A percentile compares a stretch with the other conserved stretches of the same genome.
These are phyloP conservation scores for Sanghuangporus sanghuang DNA, from an alignment of 1,284 basidiomycete species.

Conservation along the genomic window DNA sequence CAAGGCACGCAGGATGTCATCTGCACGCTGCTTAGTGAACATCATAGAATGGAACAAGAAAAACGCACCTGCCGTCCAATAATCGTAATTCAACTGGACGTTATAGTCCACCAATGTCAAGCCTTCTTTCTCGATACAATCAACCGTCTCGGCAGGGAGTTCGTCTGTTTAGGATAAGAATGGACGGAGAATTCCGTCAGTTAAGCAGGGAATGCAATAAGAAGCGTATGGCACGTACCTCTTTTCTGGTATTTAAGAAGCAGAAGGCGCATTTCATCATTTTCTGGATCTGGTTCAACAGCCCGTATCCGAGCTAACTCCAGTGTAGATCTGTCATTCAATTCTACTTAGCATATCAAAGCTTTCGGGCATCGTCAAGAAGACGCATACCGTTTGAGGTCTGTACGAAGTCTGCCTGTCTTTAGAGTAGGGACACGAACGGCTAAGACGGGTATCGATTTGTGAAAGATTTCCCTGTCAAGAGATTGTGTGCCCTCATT, in stretches of 20 bases:
- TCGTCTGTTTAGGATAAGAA: conserved; percentile 52
- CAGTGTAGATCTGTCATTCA: conserved; percentile 34
- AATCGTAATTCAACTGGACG: conserved; percentile 72
- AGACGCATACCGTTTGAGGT: conserved; percentile 52
- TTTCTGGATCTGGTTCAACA: conserved; percentile 48
- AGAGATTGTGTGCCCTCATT: conserved; percentile 36
- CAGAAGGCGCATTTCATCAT: conserved; percentile 50
- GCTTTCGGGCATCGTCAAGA: conserved; percentile 7
- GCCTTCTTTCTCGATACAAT: conserved; percentile 50
- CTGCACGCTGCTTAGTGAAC: conserved; percentile 25
- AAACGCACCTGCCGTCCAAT: conserved; percentile 75
- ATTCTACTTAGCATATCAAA: conserved; percentile 4
- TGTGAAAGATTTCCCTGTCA: conserved; percentile 60
- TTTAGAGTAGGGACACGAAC: conserved; percentile 55
- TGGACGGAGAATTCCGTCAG: not conserved
- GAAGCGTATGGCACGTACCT: conserved; percentile 36
- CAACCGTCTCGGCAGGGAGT: conserved; percentile 47
- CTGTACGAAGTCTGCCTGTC: conserved; percentile 52
- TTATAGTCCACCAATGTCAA: conserved; percentile 53
- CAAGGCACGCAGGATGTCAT: conserved; percentile 77
- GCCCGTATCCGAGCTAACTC: conserved; percentile 63
- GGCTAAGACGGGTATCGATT: conserved; percentile 61
- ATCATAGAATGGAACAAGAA: not conserved
- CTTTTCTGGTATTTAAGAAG: conserved; percentile 53
- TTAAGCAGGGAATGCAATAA: conserved; percentile 8